Evolutionary conservation across 495 filamentous ascomycete genomes (phyloP).

Genomic region (Xylaria nigripes): DNA sequence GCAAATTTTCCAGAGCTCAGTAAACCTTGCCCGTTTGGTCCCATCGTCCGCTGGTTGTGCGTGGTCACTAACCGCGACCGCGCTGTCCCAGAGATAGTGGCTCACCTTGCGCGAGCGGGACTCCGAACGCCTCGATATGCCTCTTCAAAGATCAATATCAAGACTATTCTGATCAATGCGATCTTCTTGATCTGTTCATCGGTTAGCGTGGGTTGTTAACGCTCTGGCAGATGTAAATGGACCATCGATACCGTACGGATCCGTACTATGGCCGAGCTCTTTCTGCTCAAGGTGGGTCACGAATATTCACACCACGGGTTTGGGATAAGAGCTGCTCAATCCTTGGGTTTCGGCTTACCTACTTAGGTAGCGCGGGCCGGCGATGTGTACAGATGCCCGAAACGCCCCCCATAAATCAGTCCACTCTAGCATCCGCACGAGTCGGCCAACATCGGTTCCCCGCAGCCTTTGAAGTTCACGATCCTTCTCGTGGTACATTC

Average conservation of each 20-base stretch:
- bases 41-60: no score
- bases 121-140: conserved; percentile 53
- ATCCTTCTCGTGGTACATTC: no score
- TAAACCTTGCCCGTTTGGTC: no score
- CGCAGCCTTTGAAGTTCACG: no score
- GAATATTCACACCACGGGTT: conserved; percentile 17
- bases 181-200: conserved; percentile 47
- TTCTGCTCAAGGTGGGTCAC: conserved; percentile 39
- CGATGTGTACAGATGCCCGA: no score
- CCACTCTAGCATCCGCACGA: no score
- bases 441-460: no score
- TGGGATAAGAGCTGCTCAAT: background rate
- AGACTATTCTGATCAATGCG: conserved; percentile 26
- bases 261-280: conserved; percentile 30
- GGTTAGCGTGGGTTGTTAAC: conserved; percentile 47
- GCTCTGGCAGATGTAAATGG: conserved; percentile 43
- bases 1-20: no score
- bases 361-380: no score
- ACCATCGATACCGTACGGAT: conserved; percentile 31
- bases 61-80: conserved; percentile 15
- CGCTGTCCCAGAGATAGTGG: conserved; percentile 44
- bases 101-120: conserved; percentile 41
- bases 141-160: conserved; percentile 45
- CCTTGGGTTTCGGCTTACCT: no score
- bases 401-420: no score